Base-by-base conservation (phyloP, 192 early-diverging fungal species). In the Backusella liffmaniae region DNA sequence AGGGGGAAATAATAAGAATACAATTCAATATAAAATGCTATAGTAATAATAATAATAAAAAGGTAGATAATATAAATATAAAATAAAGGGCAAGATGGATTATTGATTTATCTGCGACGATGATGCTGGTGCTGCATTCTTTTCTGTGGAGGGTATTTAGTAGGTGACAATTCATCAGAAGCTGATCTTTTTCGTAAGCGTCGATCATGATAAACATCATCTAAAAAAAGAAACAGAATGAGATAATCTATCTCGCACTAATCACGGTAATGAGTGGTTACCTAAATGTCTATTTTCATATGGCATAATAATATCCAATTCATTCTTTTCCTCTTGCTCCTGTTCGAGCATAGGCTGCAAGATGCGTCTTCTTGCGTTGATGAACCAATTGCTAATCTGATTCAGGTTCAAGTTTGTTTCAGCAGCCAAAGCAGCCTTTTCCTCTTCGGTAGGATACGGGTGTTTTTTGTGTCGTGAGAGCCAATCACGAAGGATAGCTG, bases 371-470 rank as follows among this genome's bases (percentile, higher is more conserved):
- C 87, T 76, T 6, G 87, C 87, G 76, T 88, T 88, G 56, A 88
- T 88, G 72, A 88, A 88, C 87, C 87, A 88, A 71, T 88, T 86
- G 80, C 82, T 87, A 66, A 88, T 85, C 65, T 88, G 87, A 70
- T 83, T 79, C 18, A 88, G 75, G n/a, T 80, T 86, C 39, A 88
- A 76, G 29, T 83, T 82, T 32, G 87, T 88, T 53, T 80, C 76
- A 12, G 62, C 29, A 36, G 82, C 80, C 44, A 88, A 66, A 7
- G 67, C 80, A 32, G 72, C 66, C 73, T 88, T 88, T 73, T 84
- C 82, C 12, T 80, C 82, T 72, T 88, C 87, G 37, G 84, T 81
- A 12, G 87, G 87, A 74, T 86, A 88, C 18, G 87, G 87, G 66
- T 88, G 84, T 23, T 77, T 86, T 18, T 78, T 78, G 74, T 88